Percentiles rank a stretch among this genome's conserved stretches.
These are phyloP conservation scores for Quercus agrifolia DNA, from an alignment of 306 rosid genomes.

Conservation along the genomic window DNA sequence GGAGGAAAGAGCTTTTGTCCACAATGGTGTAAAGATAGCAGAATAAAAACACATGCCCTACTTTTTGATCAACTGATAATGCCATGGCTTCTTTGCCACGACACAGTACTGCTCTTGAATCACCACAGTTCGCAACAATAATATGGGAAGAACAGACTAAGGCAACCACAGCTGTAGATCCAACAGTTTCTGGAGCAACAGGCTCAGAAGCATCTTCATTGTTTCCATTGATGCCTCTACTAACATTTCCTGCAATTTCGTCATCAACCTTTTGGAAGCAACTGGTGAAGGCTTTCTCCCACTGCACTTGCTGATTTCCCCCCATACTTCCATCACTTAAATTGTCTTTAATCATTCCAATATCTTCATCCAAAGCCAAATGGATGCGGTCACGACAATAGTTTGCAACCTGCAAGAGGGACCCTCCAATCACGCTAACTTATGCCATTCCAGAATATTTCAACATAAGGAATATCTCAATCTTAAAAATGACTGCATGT, in stretches of 20 bases:
- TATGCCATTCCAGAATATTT: background rate
- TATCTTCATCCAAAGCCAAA: constrained; percentile 49
- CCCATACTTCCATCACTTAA: constrained; percentile 18
- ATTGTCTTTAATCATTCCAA: constrained; percentile 24
- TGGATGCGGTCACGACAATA: constrained; percentile 53
- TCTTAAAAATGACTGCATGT: background rate
- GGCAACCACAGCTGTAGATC: constrained; percentile 59
- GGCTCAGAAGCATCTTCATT: constrained; percentile 34
- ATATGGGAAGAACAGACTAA: constrained; percentile 52
- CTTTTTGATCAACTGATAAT: constrained; percentile 55
- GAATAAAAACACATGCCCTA: constrained; percentile 12
- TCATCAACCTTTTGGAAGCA: constrained; percentile 50
- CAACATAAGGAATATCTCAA: background rate
- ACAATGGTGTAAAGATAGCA: background rate
- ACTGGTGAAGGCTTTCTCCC: constrained; percentile 44
- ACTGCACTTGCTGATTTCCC: constrained; percentile 31
- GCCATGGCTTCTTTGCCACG: constrained; percentile 57
- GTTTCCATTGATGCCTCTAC: constrained; percentile 6
- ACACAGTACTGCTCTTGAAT: constrained; percentile 57
- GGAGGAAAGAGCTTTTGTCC: background rate
- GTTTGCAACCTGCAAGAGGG: constrained; percentile 47
- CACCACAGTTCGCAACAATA: constrained; percentile 61
- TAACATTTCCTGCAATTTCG: constrained; percentile 47
- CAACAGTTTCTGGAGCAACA: constrained; percentile 57
- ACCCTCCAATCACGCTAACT: constrained; percentile 8